Evolutionary conservation across 345 rosid genomes (phyloP).

Genomic region (Citrus hindsii): DNA sequence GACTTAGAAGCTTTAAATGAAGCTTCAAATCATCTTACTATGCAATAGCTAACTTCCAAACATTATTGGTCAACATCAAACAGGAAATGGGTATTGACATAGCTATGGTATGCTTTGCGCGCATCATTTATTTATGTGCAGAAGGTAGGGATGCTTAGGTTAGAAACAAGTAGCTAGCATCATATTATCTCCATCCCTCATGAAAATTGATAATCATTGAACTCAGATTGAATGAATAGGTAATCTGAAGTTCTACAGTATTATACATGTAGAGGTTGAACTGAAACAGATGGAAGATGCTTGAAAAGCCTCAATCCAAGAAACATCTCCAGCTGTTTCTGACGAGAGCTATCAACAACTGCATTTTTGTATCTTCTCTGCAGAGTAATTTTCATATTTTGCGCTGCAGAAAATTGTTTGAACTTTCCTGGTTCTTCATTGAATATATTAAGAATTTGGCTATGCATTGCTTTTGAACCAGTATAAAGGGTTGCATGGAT

Average conservation of each 20-base stretch:
- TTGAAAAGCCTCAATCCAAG: slow-evolving; percentile 90
- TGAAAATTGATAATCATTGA: neutral
- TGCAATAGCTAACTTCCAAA: neutral
- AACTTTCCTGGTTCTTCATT: slow-evolving; percentile 87
- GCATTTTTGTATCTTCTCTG: slow-evolving; percentile 94
- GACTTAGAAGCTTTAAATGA: neutral
- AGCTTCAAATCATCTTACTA: neutral
- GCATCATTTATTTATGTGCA: neutral
- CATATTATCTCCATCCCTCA: neutral
- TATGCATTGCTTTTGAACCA: slow-evolving; percentile 99
- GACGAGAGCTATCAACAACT: slow-evolving; percentile 90
- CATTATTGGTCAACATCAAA: neutral
- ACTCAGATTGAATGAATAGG: neutral
- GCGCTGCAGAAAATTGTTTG: slow-evolving; percentile 89
- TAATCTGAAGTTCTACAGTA: neutral
- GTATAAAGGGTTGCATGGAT: slow-evolving; percentile 97
- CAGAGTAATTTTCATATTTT: slow-evolving; percentile 83
- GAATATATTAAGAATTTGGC: slow-evolving; percentile 94
- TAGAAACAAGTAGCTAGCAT: neutral
- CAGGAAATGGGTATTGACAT: neutral
- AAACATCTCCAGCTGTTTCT: slow-evolving; percentile 96
- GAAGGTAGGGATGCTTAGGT: neutral
- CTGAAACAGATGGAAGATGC: slow-evolving; percentile 90
- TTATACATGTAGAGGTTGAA: slow-evolving; percentile 84
- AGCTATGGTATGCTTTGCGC: neutral